Evolutionary conservation across 2,329 filamentous ascomycete genomes (phyloP).

Genomic region (Cordyceps fumosorosea): DNA sequence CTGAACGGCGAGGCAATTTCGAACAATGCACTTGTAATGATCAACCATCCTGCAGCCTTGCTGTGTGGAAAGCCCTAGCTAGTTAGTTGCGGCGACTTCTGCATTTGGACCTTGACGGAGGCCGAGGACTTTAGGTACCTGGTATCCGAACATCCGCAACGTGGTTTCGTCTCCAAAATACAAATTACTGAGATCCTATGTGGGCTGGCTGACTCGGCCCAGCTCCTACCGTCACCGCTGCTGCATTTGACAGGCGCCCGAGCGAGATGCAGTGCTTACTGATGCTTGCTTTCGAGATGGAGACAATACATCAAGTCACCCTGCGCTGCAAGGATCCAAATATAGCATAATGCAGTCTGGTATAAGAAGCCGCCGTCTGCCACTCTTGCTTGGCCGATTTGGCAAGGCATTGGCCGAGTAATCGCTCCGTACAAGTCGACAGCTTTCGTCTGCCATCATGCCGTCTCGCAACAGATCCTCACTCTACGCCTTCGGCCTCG

Average conservation of each 20-base stretch:
- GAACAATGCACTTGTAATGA: too few species aligned
- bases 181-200: not conserved
- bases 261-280: not conserved
- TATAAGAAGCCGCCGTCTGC: not conserved
- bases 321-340: not conserved
- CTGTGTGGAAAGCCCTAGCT: too few species aligned
- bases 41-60: too few species aligned
- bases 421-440: not conserved
- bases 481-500: slow-evolving; percentile 25
- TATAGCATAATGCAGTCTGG: too few species aligned
- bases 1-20: too few species aligned
- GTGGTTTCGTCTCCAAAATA: too few species aligned
- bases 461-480: not conserved
- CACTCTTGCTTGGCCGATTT: not conserved
- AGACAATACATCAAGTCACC: not conserved
- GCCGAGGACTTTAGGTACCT: too few species aligned
- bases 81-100: too few species aligned
- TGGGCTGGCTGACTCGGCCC: not conserved
- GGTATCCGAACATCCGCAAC: too few species aligned
- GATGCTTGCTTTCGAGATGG: not conserved
- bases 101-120: too few species aligned
- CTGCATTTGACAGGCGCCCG: not conserved
- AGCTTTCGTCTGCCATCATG: not conserved
- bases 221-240: not conserved
- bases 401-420: not conserved